Base-by-base conservation (phyloP, 306 rosid species). In the Cucumis melo region DNA sequence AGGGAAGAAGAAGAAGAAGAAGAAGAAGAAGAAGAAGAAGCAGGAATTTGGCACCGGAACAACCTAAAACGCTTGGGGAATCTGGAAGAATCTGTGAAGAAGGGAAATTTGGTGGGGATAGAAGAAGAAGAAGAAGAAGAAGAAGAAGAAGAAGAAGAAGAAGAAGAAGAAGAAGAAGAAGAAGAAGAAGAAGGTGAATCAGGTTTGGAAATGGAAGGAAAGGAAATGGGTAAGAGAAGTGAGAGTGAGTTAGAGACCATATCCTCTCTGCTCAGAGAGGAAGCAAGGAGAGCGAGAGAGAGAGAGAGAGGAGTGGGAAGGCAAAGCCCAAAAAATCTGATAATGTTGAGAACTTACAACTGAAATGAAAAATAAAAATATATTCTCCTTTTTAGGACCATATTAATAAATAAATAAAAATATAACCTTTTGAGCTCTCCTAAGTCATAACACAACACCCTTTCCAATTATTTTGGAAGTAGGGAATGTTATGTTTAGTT, bases 191-290 rank as follows among this genome's bases (percentile, higher is more conserved):
- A 85, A 71, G 87, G 84, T 2, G 85, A 80, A 80, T 88, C 89
- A 5, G 87, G 2, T 55, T 36, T 80, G 79, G 88, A 79, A 81
- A 66, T 81, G 53, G 86, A 88, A 32, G 83, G 84, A 71, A 84
- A 81, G 38, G 90, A 83, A 56, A 88, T 74, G 48, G 93, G 87
- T 36, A 88, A 80, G 20, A 88, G 82, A 19, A 83, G 81, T 60
- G 94, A 84, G 1, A 86, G 64, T 38, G 93, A 89, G 75, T 79
- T 79, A 41, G 86, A 57, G 74, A 81, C 87, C 97, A 90, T 92
- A 16, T 59, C 84, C 80, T 41, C 76, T 48, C 57, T 38, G 48
- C 4, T 11, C 19, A 61, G 21, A 65, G 4, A 41, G 34, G 6
- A 68, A 46, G 6, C 48, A 57, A 24, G 13, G 39, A 39, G 39